These are phyloP conservation scores for Trypanosoma congolense DNA, from an alignment of 208 protist species.

Conservation along the genomic window DNA sequence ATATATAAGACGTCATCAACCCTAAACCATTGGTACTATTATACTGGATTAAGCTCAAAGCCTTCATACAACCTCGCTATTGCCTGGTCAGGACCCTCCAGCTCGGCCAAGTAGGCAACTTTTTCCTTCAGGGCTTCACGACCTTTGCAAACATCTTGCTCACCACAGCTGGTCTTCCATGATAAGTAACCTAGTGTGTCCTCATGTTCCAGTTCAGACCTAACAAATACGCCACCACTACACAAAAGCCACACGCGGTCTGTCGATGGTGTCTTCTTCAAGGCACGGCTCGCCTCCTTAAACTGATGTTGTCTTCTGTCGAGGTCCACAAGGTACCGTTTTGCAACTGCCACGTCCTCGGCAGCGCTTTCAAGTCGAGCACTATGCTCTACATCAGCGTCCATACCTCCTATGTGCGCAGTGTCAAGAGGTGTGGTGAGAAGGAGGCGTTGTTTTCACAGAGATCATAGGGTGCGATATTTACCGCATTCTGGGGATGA, in stretches of 20 bases:
- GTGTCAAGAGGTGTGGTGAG: too few relatives aligned
- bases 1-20: slow-evolving; percentile 1
- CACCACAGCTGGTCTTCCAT: slow-evolving; percentile 47
- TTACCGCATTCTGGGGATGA: too few relatives aligned
- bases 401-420: slow-evolving; percentile 9
- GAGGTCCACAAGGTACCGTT: slow-evolving; percentile 62
- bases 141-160: slow-evolving; percentile 51
- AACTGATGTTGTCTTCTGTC: slow-evolving; percentile 79
- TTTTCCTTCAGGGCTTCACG: slow-evolving; percentile 72
- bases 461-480: too few relatives aligned
- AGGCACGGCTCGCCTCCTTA: slow-evolving; percentile 57
- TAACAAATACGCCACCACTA: slow-evolving; percentile 74
- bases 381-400: slow-evolving; percentile 15
- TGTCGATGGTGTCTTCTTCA: slow-evolving; percentile 22
- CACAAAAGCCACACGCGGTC: slow-evolving; percentile 76
- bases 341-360: slow-evolving; percentile 60
- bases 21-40: background rate
- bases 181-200: slow-evolving; percentile 58
- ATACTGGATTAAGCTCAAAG: slow-evolving; percentile 48
- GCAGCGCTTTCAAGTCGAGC: slow-evolving; percentile 53
- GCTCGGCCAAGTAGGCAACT: slow-evolving; percentile 65
- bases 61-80: slow-evolving; percentile 62
- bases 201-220: slow-evolving; percentile 44
- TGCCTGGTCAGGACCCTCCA: slow-evolving; percentile 74
- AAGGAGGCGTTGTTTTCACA: too few relatives aligned